phyloP scores from a whole-genome alignment of 176 grass and related monocot species.

The Chloris gayana region DNA sequence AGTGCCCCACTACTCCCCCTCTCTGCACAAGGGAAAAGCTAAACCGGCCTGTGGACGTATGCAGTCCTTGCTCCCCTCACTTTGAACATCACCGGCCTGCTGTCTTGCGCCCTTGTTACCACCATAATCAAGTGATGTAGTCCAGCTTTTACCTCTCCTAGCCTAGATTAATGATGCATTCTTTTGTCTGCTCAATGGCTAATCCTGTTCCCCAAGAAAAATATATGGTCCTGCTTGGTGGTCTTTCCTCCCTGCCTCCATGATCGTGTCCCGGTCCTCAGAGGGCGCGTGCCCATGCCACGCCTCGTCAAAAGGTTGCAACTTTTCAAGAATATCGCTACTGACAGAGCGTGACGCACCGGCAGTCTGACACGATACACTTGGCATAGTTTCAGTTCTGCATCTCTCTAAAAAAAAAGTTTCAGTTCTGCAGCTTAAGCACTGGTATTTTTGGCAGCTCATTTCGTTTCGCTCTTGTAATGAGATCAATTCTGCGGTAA shows the following conservation, averaged over 20 bases:
- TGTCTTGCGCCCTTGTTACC: not conserved
- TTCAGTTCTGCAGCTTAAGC: not conserved
- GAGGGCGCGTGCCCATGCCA: slow-evolving; percentile 39
- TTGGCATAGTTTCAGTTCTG: not conserved
- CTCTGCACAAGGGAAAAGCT: slow-evolving; percentile 34
- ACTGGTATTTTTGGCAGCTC: no score
- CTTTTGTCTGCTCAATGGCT: slow-evolving; percentile 16
- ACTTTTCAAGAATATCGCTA: not conserved
- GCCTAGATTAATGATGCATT: slow-evolving; percentile 33
- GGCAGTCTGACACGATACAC: no score
- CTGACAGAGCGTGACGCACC: not conserved
- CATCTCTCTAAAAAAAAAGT: no score
- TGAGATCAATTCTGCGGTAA: no score
- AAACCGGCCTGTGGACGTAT: no score
- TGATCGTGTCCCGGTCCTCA: slow-evolving; percentile 35
- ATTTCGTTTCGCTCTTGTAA: no score
- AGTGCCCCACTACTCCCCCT: slow-evolving; percentile 33
- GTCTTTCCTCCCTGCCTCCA: slow-evolving; percentile 4
- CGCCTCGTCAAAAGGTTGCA: slow-evolving; percentile 20
- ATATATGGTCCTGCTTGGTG: not conserved
- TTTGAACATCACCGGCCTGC: slow-evolving; percentile 13
- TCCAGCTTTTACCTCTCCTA: slow-evolving; percentile 20
- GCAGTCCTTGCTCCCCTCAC: slow-evolving; percentile 40
- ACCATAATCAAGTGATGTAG: slow-evolving; percentile 46
- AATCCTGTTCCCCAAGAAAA: not conserved